Base-by-base conservation (phyloP, 179 eudicot species). In the Beta lomatogona region DNA sequence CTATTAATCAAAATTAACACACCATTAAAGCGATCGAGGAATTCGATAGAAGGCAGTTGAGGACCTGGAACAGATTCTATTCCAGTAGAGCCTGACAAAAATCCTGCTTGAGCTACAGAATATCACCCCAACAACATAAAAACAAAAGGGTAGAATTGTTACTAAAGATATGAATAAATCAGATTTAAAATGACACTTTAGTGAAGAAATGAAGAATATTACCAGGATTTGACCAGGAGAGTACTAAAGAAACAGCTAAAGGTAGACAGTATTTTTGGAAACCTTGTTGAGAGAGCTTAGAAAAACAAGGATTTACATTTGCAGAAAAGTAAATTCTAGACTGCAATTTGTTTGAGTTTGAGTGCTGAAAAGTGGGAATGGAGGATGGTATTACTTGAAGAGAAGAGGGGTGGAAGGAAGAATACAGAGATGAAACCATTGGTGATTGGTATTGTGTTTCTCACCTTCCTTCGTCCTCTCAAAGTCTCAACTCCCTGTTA, bases 21-120 rank as follows among this genome's bases (percentile, higher is more conserved):
- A 95, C 99, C 97, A 46, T 91, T 92, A 50, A 89, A 92, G 9
- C 87, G 88, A 70, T 41, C 76, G 66, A 96, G 99, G 77, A 92
- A 92, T 8, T 96, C 98, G 28, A 96, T 84, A 64, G 81, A 18
- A 77, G 99, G 98, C 57, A 96, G 81, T 77, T 96, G 80, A 79
- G 98, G 98, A 73, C 97, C 99, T 80, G 99, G 99, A 36, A 92
- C 80, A 67, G 99, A 94, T 82, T 96, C 98, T 73, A 94, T 78
- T 21, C 98, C 98, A 19, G 91, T 41, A 84, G 53, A 75, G 12
- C 99, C 99, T 14, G 99, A 96, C 55, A 96, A 71, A 76, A 96
- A 86, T 67, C 98, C 97, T 48, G 99, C 99, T 90, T 89, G 79
- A 82, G 98, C 99, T 96, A 88, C 92, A 82, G 15, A 53, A 52